Base-by-base conservation (phyloP, 495 filamentous ascomycete genomes). In the Tuber microsphaerosporum region DNA sequence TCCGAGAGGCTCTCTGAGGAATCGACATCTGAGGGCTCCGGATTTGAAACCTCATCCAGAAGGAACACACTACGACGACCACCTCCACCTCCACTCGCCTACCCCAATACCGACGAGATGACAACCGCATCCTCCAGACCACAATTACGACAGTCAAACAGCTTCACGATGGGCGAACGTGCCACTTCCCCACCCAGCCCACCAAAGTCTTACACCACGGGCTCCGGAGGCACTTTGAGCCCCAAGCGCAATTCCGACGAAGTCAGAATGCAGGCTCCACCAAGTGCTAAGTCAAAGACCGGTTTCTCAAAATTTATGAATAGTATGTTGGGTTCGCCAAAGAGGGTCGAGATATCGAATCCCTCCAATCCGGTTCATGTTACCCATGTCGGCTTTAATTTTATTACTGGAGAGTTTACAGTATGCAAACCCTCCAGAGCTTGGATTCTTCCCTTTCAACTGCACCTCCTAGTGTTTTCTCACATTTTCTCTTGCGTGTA, bases 341-440 rank as follows among this genome's bases (percentile, higher is more conserved):
- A 93, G 78, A 92, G 92, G 76, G 91, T 95, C 46, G 91, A 96
- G 81, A 98, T 99, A 76, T 98, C 95, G 9, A 91, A 92, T 14
- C 95, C 95, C 65, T 94, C 97, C 84, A 97, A 99, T 82, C 96
- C 96, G 17, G 93, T 98, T 42, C 95, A 99, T 83, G 91, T 99
- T 73, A 99, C 96, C 68, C 95, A 99, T 83, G 95, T 99, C 73
- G 94, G 96, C 71, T 97, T 97, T 83, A 94, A 99, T 84, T 97
- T 96, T 85, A 89, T 93, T 79, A 99, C 95, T 5, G 95, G 95
- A 74, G 92, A 97, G 84, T 99, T 97, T 84, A 99, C 95, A 48
- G 93, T 96, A 88, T 76, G 92, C 51, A 72, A 73, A 74, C 69
- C 70, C 70, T 79, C 76, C 69, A 74, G 48, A 56, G 22, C 48